These are phyloP conservation scores for Botrytis cinerea DNA, from an alignment of 2,329 filamentous ascomycete species.

Conservation along the genomic window DNA sequence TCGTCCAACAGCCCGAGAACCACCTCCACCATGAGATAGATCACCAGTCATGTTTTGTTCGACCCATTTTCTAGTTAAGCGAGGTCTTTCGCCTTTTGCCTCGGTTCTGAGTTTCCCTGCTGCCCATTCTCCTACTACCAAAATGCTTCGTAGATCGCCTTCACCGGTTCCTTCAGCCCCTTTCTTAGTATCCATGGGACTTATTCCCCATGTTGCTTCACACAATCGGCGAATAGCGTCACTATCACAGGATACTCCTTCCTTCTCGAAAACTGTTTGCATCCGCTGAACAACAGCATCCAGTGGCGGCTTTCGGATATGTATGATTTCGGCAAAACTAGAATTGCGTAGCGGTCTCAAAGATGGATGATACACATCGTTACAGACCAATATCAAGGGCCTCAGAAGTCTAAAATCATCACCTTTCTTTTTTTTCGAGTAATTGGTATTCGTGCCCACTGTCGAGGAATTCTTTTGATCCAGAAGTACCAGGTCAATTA, in stretches of 20 bases:
- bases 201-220: conserved; percentile 80
- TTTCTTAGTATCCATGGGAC: conserved; percentile 67
- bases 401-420: conserved; percentile 86
- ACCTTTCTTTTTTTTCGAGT: conserved; percentile 62
- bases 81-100: conserved; percentile 44
- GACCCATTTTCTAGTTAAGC: conserved; percentile 74
- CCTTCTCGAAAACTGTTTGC: conserved; percentile 82
- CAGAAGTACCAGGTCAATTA: conserved; percentile 84
- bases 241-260: conserved; percentile 83
- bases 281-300: conserved; percentile 82
- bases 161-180: conserved; percentile 68
- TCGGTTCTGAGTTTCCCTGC: conserved; percentile 66
- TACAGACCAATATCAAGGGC: conserved; percentile 92
- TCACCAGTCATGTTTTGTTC: conserved; percentile 70
- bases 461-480: conserved; percentile 75
- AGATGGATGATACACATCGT: conserved; percentile 92
- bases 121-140: conserved; percentile 88
- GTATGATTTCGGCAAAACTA: conserved; percentile 82
- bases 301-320: conserved; percentile 84
- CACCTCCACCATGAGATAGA: conserved; percentile 69
- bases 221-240: conserved; percentile 86
- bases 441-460: conserved; percentile 41
- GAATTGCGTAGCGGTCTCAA: conserved; percentile 85
- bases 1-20: conserved; percentile 69
- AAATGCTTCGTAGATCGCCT: conserved; percentile 76